Evolutionary conservation across 2,329 filamentous ascomycete genomes (phyloP), one percentile per base, ranked within the genome.

Genomic region (Escovopsis weberi): DNA sequence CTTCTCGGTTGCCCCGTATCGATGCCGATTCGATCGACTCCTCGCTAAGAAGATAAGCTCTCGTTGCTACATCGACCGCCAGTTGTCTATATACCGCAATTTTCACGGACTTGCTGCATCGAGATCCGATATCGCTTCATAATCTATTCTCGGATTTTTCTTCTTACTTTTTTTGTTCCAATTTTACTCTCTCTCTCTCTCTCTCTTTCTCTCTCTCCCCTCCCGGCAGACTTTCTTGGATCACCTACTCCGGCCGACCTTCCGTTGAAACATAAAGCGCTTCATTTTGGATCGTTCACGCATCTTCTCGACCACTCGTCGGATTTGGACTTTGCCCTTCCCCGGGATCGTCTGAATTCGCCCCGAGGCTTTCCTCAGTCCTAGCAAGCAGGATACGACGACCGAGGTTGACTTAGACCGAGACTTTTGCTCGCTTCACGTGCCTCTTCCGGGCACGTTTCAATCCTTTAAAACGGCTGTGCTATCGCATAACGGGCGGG

Each of bases 381-480:
- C 15, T 2, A 15, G 15, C 15, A 15, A 15, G 15, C 15, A 15
- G 2, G 15, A 15, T 15, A 15, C 15, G 15, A 15, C 15, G 15
- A 15, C 15, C 15, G 15, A 15, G 15, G 15, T 39, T 42, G 11
- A 42, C 42, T 30, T 34, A 33, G 33, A 15, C 4, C 19, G 26
- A 33, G 12, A 19, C 33, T 50, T 49, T 45, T 44, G 46, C 47
- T 45, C 47, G 45, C 49, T 51, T 59, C 66, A 15, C 15, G 68
- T 74, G 72, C 69, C 72, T 68, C 55, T 55, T 49, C 44, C 40
- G 50, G 60, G 71, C 73, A 71, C 75, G 72, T 70, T 63, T 67
- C 15, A 68, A 71, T 75, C 59, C 52, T 66, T 72, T 81, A 87
- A 75, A 75, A 88, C 82, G 82, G 82, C 83, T 72, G 78, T 85